Evolutionary conservation across 2,329 filamentous ascomycete species (phyloP).

Genomic region (Xylariaceae sp.): DNA sequence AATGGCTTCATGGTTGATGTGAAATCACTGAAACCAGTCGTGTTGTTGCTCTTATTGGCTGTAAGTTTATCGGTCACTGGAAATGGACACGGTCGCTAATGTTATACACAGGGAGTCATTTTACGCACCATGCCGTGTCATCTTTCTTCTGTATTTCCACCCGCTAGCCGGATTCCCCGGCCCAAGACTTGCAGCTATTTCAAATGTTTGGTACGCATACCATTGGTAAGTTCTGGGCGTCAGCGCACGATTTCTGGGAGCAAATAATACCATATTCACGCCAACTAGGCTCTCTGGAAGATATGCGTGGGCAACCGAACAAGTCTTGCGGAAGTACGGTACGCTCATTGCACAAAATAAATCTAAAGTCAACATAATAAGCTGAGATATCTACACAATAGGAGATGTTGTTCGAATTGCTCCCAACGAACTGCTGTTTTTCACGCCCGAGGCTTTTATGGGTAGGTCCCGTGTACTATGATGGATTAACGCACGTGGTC

Average conservation of each 20-base stretch:
- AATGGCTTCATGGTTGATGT: too few relatives aligned
- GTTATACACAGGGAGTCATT: too few relatives aligned
- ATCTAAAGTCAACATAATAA: too few relatives aligned
- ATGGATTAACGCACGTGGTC: too few relatives aligned
- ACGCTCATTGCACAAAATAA: neutral
- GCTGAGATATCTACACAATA: conserved; percentile 5
- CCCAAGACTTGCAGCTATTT: conserved; percentile 24
- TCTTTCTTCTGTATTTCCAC: conserved; percentile 29
- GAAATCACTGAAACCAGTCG: too few relatives aligned
- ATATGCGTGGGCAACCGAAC: conserved; percentile 20
- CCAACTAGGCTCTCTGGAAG: conserved; percentile 22
- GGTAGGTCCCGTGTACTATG: too few relatives aligned
- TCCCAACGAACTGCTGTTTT: conserved; percentile 42
- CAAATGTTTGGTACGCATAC: conserved; percentile 6
- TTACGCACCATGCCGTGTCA: too few relatives aligned
- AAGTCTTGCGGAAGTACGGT: conserved; percentile 25
- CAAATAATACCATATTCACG: conserved; percentile 20
- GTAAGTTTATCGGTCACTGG: too few relatives aligned
- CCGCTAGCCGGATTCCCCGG: conserved; percentile 28
- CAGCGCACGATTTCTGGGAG: neutral
- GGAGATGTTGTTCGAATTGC: conserved; percentile 36
- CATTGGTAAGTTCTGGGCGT: too few relatives aligned
- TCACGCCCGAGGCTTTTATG: conserved; percentile 33
- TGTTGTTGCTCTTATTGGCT: too few relatives aligned
- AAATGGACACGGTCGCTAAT: too few relatives aligned